phyloP scores from a whole-genome alignment of 768 basidiomycete species.

The Kondoa subrosea region DNA sequence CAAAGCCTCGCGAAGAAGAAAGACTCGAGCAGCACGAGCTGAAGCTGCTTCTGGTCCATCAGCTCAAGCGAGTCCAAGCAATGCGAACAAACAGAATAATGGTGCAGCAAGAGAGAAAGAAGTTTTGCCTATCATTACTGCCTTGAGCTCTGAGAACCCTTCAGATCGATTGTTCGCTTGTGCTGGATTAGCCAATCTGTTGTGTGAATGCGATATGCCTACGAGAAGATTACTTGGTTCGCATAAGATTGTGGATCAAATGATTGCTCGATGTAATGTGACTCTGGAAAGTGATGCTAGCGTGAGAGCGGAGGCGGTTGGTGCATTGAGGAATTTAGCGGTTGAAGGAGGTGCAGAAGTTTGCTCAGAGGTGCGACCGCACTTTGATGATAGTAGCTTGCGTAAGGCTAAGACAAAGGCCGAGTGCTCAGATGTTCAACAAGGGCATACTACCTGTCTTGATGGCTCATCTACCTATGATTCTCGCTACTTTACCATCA shows the following conservation, averaged over 20 bases:
- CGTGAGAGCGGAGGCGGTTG: slow-evolving; percentile 13
- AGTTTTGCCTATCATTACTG: neutral
- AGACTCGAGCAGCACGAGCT: neutral
- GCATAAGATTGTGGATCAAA: slow-evolving; percentile 14
- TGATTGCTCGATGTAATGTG: slow-evolving; percentile 7
- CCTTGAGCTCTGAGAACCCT: neutral
- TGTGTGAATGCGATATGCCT: neutral
- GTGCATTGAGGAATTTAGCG: slow-evolving; percentile 17
- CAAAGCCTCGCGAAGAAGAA: neutral
- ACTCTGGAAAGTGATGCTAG: neutral
- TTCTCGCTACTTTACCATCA: neutral
- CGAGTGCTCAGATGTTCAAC: slow-evolving; percentile 20
- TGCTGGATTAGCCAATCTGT: slow-evolving; percentile 1
- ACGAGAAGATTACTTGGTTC: neutral
- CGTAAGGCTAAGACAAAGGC: too few relatives aligned
- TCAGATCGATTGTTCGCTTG: slow-evolving; percentile 5
- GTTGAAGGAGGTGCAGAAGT: slow-evolving; percentile 19
- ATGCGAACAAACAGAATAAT: too few relatives aligned
- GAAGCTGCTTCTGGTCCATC: neutral
- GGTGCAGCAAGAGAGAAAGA: slow-evolving; percentile 1
- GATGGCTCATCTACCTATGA: neutral
- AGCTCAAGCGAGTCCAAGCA: neutral
- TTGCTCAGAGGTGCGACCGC: slow-evolving; percentile 17
- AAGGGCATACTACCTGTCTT: slow-evolving; percentile 11
- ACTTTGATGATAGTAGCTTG: too few relatives aligned